Conservation (phyloP, 1,284 basidiomycete species). For the Ganoderma sp. region DNA sequence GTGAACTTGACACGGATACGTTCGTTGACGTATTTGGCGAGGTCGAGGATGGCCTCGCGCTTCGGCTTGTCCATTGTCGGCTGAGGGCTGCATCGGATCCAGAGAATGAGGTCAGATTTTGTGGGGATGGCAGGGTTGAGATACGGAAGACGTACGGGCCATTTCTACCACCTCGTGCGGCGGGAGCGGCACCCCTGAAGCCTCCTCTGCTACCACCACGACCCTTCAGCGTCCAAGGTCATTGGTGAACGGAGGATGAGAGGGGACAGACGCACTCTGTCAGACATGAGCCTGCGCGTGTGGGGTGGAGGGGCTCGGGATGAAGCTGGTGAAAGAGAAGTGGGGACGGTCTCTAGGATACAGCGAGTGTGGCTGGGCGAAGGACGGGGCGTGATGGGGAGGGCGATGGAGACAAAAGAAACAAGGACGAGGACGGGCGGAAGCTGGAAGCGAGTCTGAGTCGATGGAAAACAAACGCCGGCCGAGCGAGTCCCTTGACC, state of each 20-base stretch:
- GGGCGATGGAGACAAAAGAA: constrained; percentile 14
- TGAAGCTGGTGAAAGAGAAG: not conserved
- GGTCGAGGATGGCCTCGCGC: constrained; percentile 94
- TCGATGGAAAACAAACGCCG: constrained; percentile 24
- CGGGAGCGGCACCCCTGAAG: constrained; percentile 31
- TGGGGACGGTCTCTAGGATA: not conserved
- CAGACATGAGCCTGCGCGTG: constrained; percentile 39
- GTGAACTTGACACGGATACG: constrained; percentile 95
- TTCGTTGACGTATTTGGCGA: constrained; percentile 93
- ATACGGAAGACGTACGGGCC: constrained; percentile 30
- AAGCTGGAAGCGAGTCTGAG: constrained; percentile 10
- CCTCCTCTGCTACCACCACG: constrained; percentile 39
- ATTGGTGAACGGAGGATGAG: constrained; percentile 28
- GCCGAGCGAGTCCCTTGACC: constrained; percentile 25
- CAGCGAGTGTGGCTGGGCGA: not conserved
- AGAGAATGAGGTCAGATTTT: not conserved
- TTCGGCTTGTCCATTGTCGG: constrained; percentile 85
- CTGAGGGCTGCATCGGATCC: constrained; percentile 37
- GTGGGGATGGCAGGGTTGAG: not conserved
- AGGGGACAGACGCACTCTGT: constrained; percentile 40
- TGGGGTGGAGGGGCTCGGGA: not conserved
- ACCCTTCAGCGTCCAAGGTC: constrained; percentile 36
- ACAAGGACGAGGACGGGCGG: constrained; percentile 1
- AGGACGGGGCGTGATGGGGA: constrained; percentile 3
- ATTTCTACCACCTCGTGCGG: constrained; percentile 34